Evolutionary conservation across 2,329 filamentous ascomycete genomes (phyloP).

Genomic region (Elsinoe ampelina): DNA sequence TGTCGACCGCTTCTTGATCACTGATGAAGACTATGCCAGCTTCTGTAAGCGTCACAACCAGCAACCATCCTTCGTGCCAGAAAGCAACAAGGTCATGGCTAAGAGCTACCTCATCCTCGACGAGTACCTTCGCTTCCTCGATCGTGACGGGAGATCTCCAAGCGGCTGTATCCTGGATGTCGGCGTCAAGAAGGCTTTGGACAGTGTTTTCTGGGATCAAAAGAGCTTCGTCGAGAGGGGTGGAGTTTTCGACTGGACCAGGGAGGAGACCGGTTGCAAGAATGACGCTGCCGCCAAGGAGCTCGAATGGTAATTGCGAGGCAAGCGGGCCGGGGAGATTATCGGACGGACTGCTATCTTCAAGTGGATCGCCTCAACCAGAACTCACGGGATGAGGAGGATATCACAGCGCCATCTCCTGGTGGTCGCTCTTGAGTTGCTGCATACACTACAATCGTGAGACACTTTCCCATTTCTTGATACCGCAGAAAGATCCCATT

Average conservation of each 20-base stretch:
- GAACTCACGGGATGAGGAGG: too few species aligned
- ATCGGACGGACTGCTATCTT: too few species aligned
- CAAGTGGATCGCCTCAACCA: too few species aligned
- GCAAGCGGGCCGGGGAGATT: too few species aligned
- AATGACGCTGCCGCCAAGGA: conserved; percentile 7
- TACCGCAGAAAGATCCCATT: too few species aligned
- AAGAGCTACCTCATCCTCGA: conserved; percentile 45
- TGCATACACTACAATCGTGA: too few species aligned
- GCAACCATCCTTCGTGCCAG: conserved; percentile 38
- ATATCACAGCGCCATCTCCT: too few species aligned
- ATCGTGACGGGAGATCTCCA: conserved; percentile 29
- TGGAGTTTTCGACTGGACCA: conserved; percentile 42
- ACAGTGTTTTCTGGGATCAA: conserved; percentile 39
- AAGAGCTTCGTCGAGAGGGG: conserved; percentile 37
- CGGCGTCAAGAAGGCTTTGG: conserved; percentile 38
- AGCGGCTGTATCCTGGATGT: conserved; percentile 37
- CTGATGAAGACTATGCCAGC: conserved; percentile 36
- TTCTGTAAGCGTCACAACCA: conserved; percentile 41
- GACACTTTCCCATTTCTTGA: too few species aligned
- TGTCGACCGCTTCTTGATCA: conserved; percentile 38
- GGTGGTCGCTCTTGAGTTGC: too few species aligned
- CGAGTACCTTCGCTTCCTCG: conserved; percentile 44
- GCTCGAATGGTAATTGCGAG: conserved; percentile 15
- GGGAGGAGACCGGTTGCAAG: conserved; percentile 14
- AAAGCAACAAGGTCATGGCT: conserved; percentile 44